Evolutionary conservation across 2,329 filamentous ascomycete species (phyloP), one percentile per base, ranked within the genome.

Genomic region (Aspergillus sergii): DNA sequence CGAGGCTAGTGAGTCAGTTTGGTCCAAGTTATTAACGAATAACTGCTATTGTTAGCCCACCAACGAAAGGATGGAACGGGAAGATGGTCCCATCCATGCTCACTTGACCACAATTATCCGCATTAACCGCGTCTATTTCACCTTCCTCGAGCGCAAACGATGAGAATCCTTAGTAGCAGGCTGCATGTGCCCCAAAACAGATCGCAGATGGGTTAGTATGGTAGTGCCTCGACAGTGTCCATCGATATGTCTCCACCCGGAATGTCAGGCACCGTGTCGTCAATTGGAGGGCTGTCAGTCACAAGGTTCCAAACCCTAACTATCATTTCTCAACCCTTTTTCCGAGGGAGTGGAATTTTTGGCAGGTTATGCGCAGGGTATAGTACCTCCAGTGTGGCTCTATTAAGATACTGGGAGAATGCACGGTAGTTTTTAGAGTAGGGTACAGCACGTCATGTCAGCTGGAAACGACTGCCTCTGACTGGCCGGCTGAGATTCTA

Each of bases 71-170:
- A 23, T 55, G 51, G 51, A 55, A 55, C 48, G 48, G 48, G 48
- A 30, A 28, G 46, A 50, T 30, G 26, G 46, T 30, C 46, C 46
- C 46, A 51, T 51, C 51, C 34, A 36, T 39, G 30, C 32, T 55
- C 51, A 55, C 34, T 55, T 55, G 51, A 55, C 51, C 34, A 21
- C 34, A 23, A 55, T 21, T 39, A 36, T 36, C 51, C 51, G 51
- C 51, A 36, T n/a, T 32, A 55, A 39, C 51, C 51, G 51, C 32
- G 19, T 32, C 16, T 2, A 32, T 51, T 21, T 32, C 10, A 19
- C 9, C 19, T 32, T 16, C 11, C 45, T 14, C 4, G 23, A 48
- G 45, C 12, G 21, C 43, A 46, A 23, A 46, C 6, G 8, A 50
- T 28, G 46, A 50, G 23, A 26, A 30, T 19, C 1, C 4, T 51